Percentiles rank a stretch among this genome's conserved stretches.
These are phyloP conservation scores for Trichoderma lentiforme DNA, from an alignment of 2,329 filamentous ascomycete species.

Conservation along the genomic window DNA sequence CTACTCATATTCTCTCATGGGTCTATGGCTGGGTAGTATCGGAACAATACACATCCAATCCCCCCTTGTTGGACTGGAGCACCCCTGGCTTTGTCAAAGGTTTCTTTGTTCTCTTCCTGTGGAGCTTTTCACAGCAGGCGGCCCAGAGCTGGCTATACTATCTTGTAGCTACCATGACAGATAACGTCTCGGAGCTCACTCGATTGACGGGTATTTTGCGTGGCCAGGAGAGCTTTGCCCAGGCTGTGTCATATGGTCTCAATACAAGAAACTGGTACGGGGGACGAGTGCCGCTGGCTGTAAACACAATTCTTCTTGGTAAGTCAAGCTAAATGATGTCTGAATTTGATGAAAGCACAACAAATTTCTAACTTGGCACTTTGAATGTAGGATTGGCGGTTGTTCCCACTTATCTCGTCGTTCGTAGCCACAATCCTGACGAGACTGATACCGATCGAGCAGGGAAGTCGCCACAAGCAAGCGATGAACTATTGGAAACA, in stretches of 20 bases:
- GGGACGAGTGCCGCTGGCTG: conserved; percentile 37
- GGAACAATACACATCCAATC: conserved; percentile 45
- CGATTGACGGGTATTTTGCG: conserved; percentile 39
- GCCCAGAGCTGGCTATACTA: conserved; percentile 58
- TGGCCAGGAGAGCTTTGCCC: conserved; percentile 41
- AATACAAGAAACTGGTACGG: conserved; percentile 39
- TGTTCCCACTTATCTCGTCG: neutral
- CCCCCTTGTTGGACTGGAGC: conserved; percentile 39
- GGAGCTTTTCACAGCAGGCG: conserved; percentile 49
- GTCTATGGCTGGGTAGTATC: conserved; percentile 52
- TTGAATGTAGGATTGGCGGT: neutral
- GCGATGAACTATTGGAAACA: neutral
- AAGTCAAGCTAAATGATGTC: conserved; percentile 13
- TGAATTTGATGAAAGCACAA: neutral
- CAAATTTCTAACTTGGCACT: neutral
- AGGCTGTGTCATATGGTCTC: conserved; percentile 39
- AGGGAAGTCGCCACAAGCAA: neutral
- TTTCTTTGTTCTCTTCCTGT: conserved; percentile 47
- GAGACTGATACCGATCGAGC: neutral
- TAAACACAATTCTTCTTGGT: conserved; percentile 40
- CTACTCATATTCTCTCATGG: conserved; percentile 47
- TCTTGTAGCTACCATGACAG: conserved; percentile 51
- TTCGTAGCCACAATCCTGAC: neutral
- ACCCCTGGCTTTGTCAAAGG: conserved; percentile 44
- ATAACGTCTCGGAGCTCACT: conserved; percentile 52